Conservation (phyloP, 352 stramenopile genomes). For the Globisporangium takayamanum region DNA sequence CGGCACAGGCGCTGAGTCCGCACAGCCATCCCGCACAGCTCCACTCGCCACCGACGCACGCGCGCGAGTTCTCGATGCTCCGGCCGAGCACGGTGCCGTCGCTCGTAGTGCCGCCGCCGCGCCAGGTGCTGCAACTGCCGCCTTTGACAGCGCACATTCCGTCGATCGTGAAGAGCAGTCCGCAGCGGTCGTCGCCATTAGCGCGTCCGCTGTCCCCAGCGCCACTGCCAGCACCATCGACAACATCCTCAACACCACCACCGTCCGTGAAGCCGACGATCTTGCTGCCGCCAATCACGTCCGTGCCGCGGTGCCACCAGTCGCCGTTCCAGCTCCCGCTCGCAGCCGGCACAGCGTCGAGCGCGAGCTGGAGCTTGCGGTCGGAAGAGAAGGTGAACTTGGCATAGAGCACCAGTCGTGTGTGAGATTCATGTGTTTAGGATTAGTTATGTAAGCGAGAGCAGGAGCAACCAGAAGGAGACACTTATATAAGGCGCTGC, state of each 20-base stretch:
- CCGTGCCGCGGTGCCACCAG: slow-evolving; percentile 8
- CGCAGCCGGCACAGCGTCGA: background rate
- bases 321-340: slow-evolving; percentile 3
- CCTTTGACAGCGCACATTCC: slow-evolving; percentile 9
- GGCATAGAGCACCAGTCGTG: slow-evolving; percentile 1
- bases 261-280: slow-evolving; percentile 8
- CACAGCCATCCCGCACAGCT: background rate
- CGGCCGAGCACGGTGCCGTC: background rate
- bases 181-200: background rate
- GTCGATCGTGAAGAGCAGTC: background rate
- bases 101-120: background rate
- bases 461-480: no score
- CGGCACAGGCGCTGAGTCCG: slow-evolving; percentile 8
- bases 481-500: no score
- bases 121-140: slow-evolving; percentile 6
- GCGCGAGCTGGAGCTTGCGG: slow-evolving; percentile 5
- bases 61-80: slow-evolving; percentile 5
- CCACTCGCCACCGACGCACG: slow-evolving; percentile 1
- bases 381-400: slow-evolving; percentile 12
- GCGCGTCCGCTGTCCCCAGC: no score
- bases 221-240: no score
- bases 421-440: background rate
- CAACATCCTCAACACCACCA: no score
- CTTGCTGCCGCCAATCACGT: slow-evolving; percentile 12
- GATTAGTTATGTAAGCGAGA: background rate